A percentile compares a stretch with the other conserved stretches of the same genome.
These are phyloP conservation scores for Alternaria sp. DNA, from an alignment of 2,329 filamentous ascomycete species.

Conservation along the genomic window DNA sequence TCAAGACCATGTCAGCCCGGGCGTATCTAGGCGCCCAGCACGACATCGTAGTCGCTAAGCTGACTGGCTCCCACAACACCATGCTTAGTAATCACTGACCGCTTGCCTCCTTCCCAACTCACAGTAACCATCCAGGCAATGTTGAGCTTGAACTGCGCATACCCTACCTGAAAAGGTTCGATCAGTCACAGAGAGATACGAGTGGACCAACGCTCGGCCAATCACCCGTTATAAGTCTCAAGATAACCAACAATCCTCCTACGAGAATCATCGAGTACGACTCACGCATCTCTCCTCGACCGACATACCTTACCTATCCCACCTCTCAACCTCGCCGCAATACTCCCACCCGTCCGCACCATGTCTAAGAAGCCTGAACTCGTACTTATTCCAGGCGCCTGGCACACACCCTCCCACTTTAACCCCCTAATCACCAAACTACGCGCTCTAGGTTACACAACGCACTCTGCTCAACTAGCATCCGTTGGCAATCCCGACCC, in stretches of 20 bases:
- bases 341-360: not conserved
- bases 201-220: too few relatives aligned
- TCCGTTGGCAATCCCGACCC: not conserved
- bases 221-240: too few relatives aligned
- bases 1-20: too few relatives aligned
- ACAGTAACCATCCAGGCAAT: too few relatives aligned
- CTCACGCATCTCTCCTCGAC: not conserved
- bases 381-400: not conserved
- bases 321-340: slow-evolving; percentile 39
- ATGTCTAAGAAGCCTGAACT: not conserved
- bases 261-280: not conserved
- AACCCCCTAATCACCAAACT: not conserved
- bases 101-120: too few relatives aligned
- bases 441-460: not conserved
- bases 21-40: too few relatives aligned
- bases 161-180: too few relatives aligned
- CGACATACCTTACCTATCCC: slow-evolving; percentile 14
- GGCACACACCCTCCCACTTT: not conserved
- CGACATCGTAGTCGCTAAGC: too few relatives aligned
- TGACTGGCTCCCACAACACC: too few relatives aligned
- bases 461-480: not conserved
- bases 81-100: too few relatives aligned
- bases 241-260: not conserved
- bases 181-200: too few relatives aligned
- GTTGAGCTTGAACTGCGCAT: too few relatives aligned